A percentile compares a stretch with the other conserved stretches of the same genome.
phyloP scores from a whole-genome alignment of 2,329 filamentous ascomycete species.

The Fusarium buxicola region DNA sequence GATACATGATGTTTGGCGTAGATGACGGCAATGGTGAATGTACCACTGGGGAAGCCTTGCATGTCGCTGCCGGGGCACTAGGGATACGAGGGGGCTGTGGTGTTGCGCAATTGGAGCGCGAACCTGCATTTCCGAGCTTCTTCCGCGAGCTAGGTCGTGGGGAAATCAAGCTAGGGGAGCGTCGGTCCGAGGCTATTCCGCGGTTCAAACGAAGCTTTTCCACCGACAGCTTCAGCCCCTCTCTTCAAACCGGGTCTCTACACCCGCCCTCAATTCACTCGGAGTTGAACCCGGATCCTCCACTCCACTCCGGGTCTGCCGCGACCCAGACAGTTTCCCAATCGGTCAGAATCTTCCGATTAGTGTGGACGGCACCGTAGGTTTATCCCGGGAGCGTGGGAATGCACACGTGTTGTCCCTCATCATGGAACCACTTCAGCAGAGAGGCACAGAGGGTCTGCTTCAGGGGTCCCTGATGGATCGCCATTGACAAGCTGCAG shows the following conservation, averaged over 20 bases:
- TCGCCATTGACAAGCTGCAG: conserved; percentile 40
- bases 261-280: too few relatives aligned
- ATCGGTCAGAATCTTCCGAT: background rate
- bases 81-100: conserved; percentile 12
- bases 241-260: too few relatives aligned
- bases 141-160: conserved; percentile 20
- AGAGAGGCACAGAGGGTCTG: conserved; percentile 19
- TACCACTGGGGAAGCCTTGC: conserved; percentile 14
- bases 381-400: conserved; percentile 4
- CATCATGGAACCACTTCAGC: conserved; percentile 12
- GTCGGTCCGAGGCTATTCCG: conserved; percentile 30
- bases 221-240: background rate
- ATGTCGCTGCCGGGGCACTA: conserved; percentile 12
- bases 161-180: conserved; percentile 9
- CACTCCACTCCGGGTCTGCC: too few relatives aligned
- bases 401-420: conserved; percentile 10
- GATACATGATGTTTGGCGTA: conserved; percentile 4
- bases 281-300: too few relatives aligned
- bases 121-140: conserved; percentile 9
- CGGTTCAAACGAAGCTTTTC: conserved; percentile 31
- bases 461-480: conserved; percentile 32
- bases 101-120: conserved; percentile 38
- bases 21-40: background rate
- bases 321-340: background rate
- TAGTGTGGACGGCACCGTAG: background rate